These are phyloP conservation scores for Solanum stenotomum DNA, from an alignment of 257 asterid genomes.

Conservation along the genomic window DNA sequence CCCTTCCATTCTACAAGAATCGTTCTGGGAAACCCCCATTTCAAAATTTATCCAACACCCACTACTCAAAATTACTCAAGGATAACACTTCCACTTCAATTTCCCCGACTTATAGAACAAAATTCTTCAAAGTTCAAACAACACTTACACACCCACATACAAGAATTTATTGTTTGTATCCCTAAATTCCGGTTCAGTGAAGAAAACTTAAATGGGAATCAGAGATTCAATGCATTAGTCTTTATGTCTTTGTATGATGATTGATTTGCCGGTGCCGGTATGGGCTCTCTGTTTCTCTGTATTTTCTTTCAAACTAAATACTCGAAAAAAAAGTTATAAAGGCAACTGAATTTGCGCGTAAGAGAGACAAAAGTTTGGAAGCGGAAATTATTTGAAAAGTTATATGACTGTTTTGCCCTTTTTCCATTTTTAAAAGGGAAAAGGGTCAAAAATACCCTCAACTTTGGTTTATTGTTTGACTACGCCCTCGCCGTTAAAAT, in stretches of 20 bases:
- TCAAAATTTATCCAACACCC: background rate
- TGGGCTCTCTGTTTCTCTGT: background rate
- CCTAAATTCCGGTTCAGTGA: background rate
- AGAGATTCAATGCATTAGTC: background rate
- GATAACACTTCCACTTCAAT: background rate
- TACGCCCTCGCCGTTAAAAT: too few species aligned
- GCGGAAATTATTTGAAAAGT: background rate
- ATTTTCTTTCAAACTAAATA: background rate
- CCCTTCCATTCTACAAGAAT: conserved; percentile 76
- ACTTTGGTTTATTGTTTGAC: too few species aligned
- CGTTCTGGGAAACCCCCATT: conserved; percentile 48
- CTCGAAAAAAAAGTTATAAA: background rate
- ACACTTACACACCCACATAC: background rate
- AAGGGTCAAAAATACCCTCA: too few species aligned
- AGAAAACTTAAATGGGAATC: background rate
- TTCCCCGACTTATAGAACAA: background rate
- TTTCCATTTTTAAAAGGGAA: rapidly evolving
- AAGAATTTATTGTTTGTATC: background rate
- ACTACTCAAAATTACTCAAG: background rate
- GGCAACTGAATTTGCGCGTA: background rate
- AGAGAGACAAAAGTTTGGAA: background rate
- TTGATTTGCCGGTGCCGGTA: background rate
- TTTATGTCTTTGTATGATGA: background rate
- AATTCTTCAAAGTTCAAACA: background rate
- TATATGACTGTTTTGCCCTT: background rate